Evolutionary conservation across 1,284 basidiomycete species (phyloP), one percentile per base, ranked within the genome.

Genomic region (Trametes polyzona): DNA sequence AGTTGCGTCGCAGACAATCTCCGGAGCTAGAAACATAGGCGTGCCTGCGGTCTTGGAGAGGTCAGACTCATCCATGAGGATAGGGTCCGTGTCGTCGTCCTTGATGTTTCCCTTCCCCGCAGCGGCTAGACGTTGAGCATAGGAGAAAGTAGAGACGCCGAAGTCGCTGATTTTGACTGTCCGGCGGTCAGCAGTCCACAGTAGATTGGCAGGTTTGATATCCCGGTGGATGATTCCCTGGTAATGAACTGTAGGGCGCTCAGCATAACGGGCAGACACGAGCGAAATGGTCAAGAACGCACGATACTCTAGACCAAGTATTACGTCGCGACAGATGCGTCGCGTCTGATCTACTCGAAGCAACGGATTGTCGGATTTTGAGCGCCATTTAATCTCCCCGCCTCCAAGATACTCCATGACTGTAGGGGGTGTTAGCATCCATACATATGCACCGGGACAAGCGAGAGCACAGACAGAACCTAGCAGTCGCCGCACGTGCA

Each of bases 201-300:
- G 83, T 32, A 99, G 85, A 72, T 99, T 99, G 57, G 94, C 95
- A 11, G 97, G 97, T 74, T 99, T 99, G 79, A 99, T 98, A 74
- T 99, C 97, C 56, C 97, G 93, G 75, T 99, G 97, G 50, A 99
- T 98, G 73, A 99, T 98, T 33, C 96, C 96, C 70, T 98, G 94
- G 68, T 92, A 87, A 72, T 99, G 96, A 6, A 99, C 94, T 96
- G 67, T 4, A 58, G 56, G 57, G 51, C 17, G 47, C 46, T 58
- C 35, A 27, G 52, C 23, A 29, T 26, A 11, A 23, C 14, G 21
- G n/a, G 26, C 16, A 33, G 46, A 42, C 26, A 14, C 29, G 24
- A 29, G 39, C 17, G 53, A 40, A 30, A 46, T 7, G 24, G 29
- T 16, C 37, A 43, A 14, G 36, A 26, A 83, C 93, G 69, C 65